Evolutionary conservation across 169 alveolate genomes (phyloP), one percentile per base, ranked within the genome.

Genomic region (Cryptosporidium canis): DNA sequence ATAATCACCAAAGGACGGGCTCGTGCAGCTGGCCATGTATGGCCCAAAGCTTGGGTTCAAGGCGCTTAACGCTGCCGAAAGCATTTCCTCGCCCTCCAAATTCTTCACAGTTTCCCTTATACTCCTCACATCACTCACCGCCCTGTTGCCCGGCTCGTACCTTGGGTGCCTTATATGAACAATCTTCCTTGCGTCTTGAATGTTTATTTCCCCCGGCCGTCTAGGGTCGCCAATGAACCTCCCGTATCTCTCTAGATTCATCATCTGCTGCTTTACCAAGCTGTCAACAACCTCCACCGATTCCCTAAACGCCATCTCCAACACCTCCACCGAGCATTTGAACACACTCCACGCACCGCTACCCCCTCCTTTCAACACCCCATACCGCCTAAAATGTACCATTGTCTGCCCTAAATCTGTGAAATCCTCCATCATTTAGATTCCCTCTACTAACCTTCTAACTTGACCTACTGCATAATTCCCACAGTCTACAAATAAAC

Each of bases 261-360:
- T 48, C 18, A 70, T 51, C 33, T 70, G 84, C 7, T 41, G 31
- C 53, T 4, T 33, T 31, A 33, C 35, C 31, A 55, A 35, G 39
- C 53, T 29, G 21, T 70, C 84, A n/a, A 70, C 53, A 55, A 33
- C 53, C 35, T 21, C 53, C 33, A 51, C 21, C 24, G 84, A 70
- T 31, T 70, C 66, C 8, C 53, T 33, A 14, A 70, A 48, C 31
- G 84, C 44, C 27, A 29, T 31, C 16, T 70, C 35, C 14, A 70
- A 35, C 37, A 70, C 29, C 33, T 70, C 68, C 8, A 47, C 14
- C 41, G 53, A 2, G 31, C 12, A 14, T 29, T 70, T 33, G n/a
- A 70, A 61, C 35, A 35, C 29, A 11, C 8, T 39, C 21, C 35
- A 21, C 21, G 24, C 21, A 24, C 16, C 45, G 24, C 45, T 43